A percentile compares a stretch with the other conserved stretches of the same genome.
Conservation (phyloP, 208 protist species). For the Angomonas desouzai region DNA sequence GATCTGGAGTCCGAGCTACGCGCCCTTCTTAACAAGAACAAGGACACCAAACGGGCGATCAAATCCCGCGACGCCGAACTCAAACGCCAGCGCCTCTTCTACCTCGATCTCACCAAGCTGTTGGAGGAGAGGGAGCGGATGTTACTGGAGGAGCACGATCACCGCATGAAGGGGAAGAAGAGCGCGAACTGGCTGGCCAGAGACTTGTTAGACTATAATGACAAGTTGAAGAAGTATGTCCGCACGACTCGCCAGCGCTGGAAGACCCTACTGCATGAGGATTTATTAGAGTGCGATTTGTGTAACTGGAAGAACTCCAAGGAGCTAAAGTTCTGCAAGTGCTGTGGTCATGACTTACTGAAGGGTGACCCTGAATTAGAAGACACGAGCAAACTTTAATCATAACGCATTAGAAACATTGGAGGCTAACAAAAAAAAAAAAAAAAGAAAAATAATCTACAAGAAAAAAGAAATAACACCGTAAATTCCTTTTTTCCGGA, state of each 20-base stretch:
- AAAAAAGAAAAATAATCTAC: slow-evolving; percentile 8
- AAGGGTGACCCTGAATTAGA: slow-evolving; percentile 17
- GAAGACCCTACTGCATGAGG: slow-evolving; percentile 41
- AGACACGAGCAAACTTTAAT: slow-evolving; percentile 1
- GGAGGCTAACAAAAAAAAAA: no score
- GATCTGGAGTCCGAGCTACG: slow-evolving; percentile 47
- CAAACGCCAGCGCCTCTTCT: slow-evolving; percentile 44
- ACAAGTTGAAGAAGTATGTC: slow-evolving; percentile 46
- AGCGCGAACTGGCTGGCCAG: slow-evolving; percentile 55
- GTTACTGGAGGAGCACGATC: slow-evolving; percentile 51
- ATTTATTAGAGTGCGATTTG: slow-evolving; percentile 71
- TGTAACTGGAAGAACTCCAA: slow-evolving; percentile 58
- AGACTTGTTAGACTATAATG: slow-evolving; percentile 64
- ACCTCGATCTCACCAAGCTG: slow-evolving; percentile 59
- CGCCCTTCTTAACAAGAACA: slow-evolving; percentile 44
- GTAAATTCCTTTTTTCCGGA: slow-evolving; percentile 4
- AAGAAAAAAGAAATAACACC: background rate
- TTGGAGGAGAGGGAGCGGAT: slow-evolving; percentile 58
- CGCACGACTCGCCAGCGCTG: slow-evolving; percentile 50
- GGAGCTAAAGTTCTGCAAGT: slow-evolving; percentile 44
- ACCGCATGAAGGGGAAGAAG: slow-evolving; percentile 51
- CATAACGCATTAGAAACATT: no score
- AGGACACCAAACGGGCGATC: slow-evolving; percentile 43
- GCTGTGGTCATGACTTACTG: slow-evolving; percentile 49
- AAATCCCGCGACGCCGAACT: slow-evolving; percentile 41